Conservation (phyloP, 495 filamentous ascomycete genomes). For the Aspergillus nanangensis region DNA sequence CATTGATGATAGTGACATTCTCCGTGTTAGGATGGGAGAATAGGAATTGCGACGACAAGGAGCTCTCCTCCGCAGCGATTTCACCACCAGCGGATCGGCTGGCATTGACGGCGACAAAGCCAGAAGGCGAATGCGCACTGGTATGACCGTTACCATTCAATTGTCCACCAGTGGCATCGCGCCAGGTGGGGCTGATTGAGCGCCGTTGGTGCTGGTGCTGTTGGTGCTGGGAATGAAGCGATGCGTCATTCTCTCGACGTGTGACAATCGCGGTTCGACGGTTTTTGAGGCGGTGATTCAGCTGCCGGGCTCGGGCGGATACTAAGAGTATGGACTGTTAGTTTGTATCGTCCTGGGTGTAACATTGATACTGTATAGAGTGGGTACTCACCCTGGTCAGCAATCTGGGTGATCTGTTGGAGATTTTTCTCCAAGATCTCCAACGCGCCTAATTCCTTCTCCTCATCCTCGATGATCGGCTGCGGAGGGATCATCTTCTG, state of each 20-base stretch:
- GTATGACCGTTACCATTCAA: constrained; percentile 26
- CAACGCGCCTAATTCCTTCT: constrained; percentile 75
- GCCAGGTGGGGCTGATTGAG: constrained; percentile 33
- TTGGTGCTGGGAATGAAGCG: constrained; percentile 20
- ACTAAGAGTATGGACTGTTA: constrained; percentile 41
- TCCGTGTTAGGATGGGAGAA: constrained; percentile 41
- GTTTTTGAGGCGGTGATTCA: constrained; percentile 76
- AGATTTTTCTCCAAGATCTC: constrained; percentile 78
- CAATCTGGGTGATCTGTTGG: constrained; percentile 68
- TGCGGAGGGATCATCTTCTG: constrained; percentile 81
- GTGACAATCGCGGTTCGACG: constrained; percentile 67
- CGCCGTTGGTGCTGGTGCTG: constrained; percentile 22
- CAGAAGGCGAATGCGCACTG: constrained; percentile 40
- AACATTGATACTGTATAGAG: neutral
- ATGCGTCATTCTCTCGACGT: constrained; percentile 48
- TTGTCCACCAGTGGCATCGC: constrained; percentile 26
- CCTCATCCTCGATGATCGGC: constrained; percentile 80
- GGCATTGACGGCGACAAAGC: constrained; percentile 58
- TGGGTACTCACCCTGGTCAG: constrained; percentile 61
- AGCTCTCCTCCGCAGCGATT: constrained; percentile 23
- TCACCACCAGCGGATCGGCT: constrained; percentile 29
- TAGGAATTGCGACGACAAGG: constrained; percentile 35
- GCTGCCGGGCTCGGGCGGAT: constrained; percentile 71
- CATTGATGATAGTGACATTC: constrained; percentile 47
- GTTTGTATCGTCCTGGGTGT: neutral